Percentiles rank a stretch among this genome's conserved stretches.
Conservation (phyloP, 352 stramenopile species). For the Phytophthora pini region DNA sequence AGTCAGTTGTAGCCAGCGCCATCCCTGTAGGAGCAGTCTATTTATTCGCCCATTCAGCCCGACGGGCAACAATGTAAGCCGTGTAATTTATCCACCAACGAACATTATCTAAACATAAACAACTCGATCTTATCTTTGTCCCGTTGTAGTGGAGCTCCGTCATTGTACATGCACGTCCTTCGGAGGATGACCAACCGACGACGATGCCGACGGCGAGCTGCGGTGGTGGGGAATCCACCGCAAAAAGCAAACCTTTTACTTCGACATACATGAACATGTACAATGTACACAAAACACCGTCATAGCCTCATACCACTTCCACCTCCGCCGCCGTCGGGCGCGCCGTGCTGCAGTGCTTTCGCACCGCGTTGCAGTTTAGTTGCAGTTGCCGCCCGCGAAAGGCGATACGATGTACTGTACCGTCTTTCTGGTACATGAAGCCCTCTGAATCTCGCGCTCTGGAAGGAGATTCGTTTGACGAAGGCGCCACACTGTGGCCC, state of each 20-base stretch:
- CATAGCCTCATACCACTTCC: no score
- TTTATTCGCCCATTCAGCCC: slow-evolving; percentile 35
- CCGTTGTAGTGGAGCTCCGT: slow-evolving; percentile 11
- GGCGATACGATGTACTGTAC: slow-evolving; percentile 7
- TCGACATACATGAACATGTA: no score
- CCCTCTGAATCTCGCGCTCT: slow-evolving; percentile 11
- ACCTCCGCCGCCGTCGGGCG: not conserved
- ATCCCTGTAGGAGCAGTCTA: slow-evolving; percentile 20
- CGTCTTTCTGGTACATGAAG: slow-evolving; percentile 4
- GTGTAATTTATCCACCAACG: slow-evolving; percentile 36
- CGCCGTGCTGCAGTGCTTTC: not conserved
- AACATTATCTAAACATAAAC: slow-evolving; percentile 15
- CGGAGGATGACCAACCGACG: slow-evolving; percentile 1
- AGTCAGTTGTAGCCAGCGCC: slow-evolving; percentile 2
- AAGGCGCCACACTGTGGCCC: not conserved
- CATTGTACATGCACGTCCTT: not conserved
- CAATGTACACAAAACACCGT: no score
- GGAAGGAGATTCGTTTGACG: slow-evolving; percentile 26
- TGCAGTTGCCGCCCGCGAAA: slow-evolving; percentile 22
- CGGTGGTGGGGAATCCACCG: no score
- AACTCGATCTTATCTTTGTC: slow-evolving; percentile 30
- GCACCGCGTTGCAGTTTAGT: slow-evolving; percentile 21
- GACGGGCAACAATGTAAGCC: slow-evolving; percentile 1
- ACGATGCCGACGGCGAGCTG: slow-evolving; percentile 2
- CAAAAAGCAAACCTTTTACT: no score